Evolutionary conservation across 495 filamentous ascomycete species (phyloP), one percentile per base, ranked within the genome.

Genomic region (Platismatia glauca): DNA sequence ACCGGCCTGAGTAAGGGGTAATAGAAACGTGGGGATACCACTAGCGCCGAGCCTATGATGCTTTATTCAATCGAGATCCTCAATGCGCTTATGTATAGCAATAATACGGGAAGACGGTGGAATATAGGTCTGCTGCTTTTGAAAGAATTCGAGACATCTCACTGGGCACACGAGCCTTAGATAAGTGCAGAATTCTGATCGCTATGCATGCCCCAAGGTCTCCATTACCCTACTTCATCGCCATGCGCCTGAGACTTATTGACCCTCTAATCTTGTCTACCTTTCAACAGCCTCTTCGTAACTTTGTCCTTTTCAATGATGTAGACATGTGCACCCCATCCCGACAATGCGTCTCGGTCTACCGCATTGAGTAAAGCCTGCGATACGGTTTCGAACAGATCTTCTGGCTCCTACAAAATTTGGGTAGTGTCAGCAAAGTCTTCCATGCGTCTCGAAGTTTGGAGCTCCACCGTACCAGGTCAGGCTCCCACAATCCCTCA

Each of bases 251-350:
- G 12, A 11, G 29, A 37, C 9, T 50, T 15, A 62, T 52, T 24
- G 22, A 1, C 20, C 33, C 20, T 27, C 57, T 60, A 67, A 31
- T 88, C 85, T 73, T 88, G 85, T 73, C 85, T 78, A 74, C 94
- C 92, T 84, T 98, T 98, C 72, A 98, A 76, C 82, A 97, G 82
- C 71, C 94, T 82, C 87, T 98, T 96, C 70, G 93, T 96, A 48
- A 97, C 91, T 86, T 97, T 97, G 76, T 95, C 91, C 82, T 97
- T 98, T 82, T 97, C 95, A 76, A 98, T 94, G 68, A 98, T 91
- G 76, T 97, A 97, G 65, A 98, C 94, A 69, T 97, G 90, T 39
- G 94, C 94, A 71, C 94, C 94, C 94, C 94, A 98, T 67, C 94
- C 94, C 15, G 92, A 96, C 55, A 98, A 79, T 55, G 94, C 94